A percentile compares a stretch with the other conserved stretches of the same genome.
phyloP scores from a whole-genome alignment of 257 asterid species.

The Oldenlandia corymbosa region DNA sequence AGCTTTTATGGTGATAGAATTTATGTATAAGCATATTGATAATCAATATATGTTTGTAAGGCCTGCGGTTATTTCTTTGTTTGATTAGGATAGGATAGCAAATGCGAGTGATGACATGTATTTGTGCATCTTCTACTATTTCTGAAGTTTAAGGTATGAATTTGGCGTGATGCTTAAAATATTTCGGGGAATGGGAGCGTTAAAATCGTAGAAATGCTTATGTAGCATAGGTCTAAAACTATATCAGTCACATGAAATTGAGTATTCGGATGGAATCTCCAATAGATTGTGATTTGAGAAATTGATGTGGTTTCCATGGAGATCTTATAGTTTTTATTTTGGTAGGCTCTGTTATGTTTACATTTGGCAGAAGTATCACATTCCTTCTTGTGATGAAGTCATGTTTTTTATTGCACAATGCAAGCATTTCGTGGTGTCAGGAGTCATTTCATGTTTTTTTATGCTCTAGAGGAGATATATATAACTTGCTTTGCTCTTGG shows the following conservation, averaged over 20 bases:
- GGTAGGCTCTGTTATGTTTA: neutral
- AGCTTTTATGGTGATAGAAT: too few relatives aligned
- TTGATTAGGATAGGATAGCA: neutral
- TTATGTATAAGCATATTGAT: neutral
- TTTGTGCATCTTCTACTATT: neutral
- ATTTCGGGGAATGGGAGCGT: neutral
- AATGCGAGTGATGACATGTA: neutral
- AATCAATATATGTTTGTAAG: neutral
- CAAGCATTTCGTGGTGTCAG: neutral
- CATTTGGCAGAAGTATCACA: neutral
- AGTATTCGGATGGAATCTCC: neutral
- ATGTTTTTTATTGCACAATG: neutral
- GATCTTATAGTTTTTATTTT: neutral
- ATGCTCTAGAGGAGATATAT: neutral
- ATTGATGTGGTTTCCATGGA: neutral
- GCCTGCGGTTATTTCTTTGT: neutral
- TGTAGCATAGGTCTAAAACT: neutral
- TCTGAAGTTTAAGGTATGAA: neutral
- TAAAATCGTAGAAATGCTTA: neutral
- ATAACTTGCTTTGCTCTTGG: neutral
- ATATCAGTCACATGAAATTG: neutral
- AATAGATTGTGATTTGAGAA: neutral
- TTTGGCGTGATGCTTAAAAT: neutral
- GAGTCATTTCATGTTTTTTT: neutral
- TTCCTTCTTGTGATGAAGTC: neutral